Conservation (phyloP, 768 basidiomycete genomes). For the Bullera alba region DNA sequence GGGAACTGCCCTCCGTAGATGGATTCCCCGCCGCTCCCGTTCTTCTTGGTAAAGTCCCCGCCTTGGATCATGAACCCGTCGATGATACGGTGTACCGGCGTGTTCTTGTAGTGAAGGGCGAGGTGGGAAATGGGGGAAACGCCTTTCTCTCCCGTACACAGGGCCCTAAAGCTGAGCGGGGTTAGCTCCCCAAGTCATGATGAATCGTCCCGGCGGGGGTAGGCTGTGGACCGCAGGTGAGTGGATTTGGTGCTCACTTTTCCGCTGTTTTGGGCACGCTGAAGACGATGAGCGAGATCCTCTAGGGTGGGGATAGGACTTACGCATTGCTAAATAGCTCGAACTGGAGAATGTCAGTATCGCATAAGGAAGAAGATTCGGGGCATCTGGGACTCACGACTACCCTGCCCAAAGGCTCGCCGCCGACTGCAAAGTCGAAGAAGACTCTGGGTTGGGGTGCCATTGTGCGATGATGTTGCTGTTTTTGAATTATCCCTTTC, state of each 20-base stretch:
- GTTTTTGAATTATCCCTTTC: background rate
- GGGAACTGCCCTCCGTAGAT: constrained; percentile 54
- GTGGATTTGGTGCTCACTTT: constrained; percentile 55
- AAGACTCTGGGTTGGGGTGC: constrained; percentile 19
- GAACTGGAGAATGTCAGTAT: constrained; percentile 22
- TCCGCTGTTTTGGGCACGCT: constrained; percentile 62
- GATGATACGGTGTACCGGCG: constrained; percentile 71
- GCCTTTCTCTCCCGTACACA: constrained; percentile 82
- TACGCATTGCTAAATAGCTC: constrained; percentile 63
- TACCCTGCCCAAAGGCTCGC: constrained; percentile 32
- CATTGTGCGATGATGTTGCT: background rate
- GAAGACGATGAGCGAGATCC: background rate
- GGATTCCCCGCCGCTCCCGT: constrained; percentile 46
- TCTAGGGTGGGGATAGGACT: constrained; percentile 3
- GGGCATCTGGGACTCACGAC: constrained; percentile 31
- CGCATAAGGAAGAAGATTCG: too few species aligned
- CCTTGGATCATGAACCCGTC: constrained; percentile 64
- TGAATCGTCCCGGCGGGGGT: too few species aligned
- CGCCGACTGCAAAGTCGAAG: constrained; percentile 70
- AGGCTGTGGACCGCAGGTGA: background rate
- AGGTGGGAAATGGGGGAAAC: constrained; percentile 58
- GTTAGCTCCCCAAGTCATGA: constrained; percentile 54
- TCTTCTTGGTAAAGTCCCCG: constrained; percentile 65
- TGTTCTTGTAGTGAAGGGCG: constrained; percentile 75
- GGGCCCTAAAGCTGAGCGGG: constrained; percentile 71